These are phyloP conservation scores for Annona squamosa DNA, from an alignment of 164 flowering plant species.

Conservation along the genomic window DNA sequence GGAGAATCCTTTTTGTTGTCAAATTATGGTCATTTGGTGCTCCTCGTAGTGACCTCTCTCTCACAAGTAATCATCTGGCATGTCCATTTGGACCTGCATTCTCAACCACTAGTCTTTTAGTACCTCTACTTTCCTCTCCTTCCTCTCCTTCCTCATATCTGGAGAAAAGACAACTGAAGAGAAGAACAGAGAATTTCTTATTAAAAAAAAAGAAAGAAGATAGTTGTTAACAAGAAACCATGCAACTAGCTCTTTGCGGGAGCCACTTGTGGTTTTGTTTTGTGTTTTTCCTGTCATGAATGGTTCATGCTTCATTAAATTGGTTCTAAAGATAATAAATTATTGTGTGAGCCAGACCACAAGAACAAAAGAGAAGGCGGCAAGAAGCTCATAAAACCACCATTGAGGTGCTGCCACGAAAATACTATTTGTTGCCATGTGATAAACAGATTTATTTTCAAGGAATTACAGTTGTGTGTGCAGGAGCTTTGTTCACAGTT, in stretches of 20 bases:
- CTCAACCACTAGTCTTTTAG: neutral
- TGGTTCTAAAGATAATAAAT: neutral
- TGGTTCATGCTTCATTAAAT: neutral
- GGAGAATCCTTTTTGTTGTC: neutral
- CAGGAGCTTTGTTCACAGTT: too few species aligned
- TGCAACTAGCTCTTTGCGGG: neutral
- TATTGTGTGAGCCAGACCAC: neutral
- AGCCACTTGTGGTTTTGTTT: neutral
- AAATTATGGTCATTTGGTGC: too few species aligned
- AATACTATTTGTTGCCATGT: too few species aligned
- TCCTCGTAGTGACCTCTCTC: too few species aligned
- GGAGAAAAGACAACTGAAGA: too few species aligned
- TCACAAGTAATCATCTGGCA: neutral
- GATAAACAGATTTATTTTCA: too few species aligned
- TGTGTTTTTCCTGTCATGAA: neutral
- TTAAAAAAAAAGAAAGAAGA: too few species aligned
- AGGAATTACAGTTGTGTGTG: too few species aligned
- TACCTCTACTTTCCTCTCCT: too few species aligned
- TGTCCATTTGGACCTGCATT: neutral
- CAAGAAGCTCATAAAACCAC: neutral
- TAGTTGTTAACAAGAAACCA: neutral
- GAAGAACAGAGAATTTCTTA: too few species aligned
- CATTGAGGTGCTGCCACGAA: too few species aligned
- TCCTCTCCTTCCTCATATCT: too few species aligned
- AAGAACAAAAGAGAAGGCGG: neutral